Percentiles rank a stretch among this genome's conserved stretches.
phyloP scores from a whole-genome alignment of 441 rosid species.

The Populus trichocarpa region DNA sequence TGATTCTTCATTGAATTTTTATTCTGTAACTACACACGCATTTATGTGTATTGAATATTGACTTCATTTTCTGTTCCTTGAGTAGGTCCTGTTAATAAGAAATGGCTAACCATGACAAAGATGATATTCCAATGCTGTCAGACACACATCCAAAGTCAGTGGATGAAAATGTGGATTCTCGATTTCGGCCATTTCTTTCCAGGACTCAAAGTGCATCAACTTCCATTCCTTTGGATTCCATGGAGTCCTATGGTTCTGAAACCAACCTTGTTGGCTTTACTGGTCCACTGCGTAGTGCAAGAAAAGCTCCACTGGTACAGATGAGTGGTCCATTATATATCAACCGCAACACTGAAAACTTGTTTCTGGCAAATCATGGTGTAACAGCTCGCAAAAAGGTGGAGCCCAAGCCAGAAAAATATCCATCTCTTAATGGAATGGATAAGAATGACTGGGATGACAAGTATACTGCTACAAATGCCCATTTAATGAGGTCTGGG shows the following conservation, averaged over 20 bases:
- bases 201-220: slow-evolving; percentile 60
- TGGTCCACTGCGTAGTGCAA: slow-evolving; percentile 73
- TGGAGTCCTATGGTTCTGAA: slow-evolving; percentile 39
- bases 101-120: slow-evolving; percentile 56
- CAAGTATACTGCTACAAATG: slow-evolving; percentile 46
- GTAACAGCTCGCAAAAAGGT: slow-evolving; percentile 19
- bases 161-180: slow-evolving; percentile 32
- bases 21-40: neutral
- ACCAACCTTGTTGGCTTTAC: slow-evolving; percentile 55
- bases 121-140: slow-evolving; percentile 68
- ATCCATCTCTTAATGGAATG: slow-evolving; percentile 45
- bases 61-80: neutral
- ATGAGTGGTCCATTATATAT: slow-evolving; percentile 74
- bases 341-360: slow-evolving; percentile 34
- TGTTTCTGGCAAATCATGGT: slow-evolving; percentile 25
- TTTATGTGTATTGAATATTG: neutral
- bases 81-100: slow-evolving; percentile 23
- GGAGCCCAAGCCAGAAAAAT: slow-evolving; percentile 38
- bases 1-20: neutral
- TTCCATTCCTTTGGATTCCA: slow-evolving; percentile 43
- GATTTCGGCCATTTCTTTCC: slow-evolving; percentile 26
- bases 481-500: slow-evolving; percentile 75
- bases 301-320: slow-evolving; percentile 44
- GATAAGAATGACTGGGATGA: slow-evolving; percentile 41
- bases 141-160: slow-evolving; percentile 25